These are phyloP conservation scores for Hemileia vastatrix DNA, from an alignment of 1,284 basidiomycete species.

Conservation along the genomic window DNA sequence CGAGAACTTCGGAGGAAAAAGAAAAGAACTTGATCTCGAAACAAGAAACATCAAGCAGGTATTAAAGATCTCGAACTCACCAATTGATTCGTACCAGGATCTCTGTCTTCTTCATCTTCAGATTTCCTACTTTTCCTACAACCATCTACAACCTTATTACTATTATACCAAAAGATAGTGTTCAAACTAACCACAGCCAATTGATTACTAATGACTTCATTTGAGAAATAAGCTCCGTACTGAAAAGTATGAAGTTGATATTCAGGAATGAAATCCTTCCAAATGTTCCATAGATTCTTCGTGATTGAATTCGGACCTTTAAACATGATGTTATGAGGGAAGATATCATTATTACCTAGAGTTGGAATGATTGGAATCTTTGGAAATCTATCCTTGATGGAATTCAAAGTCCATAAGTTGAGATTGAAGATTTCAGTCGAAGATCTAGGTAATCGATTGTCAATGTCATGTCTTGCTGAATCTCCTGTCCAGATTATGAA, in stretches of 20 bases:
- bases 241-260: conserved; percentile 66
- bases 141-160: conserved; percentile 77
- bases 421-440: conserved; percentile 67
- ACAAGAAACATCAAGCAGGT: no score
- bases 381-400: conserved; percentile 64
- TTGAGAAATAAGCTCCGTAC: conserved; percentile 64
- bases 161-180: conserved; percentile 84
- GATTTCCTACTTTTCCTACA: no score
- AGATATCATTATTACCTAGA: conserved; percentile 55
- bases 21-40: no score
- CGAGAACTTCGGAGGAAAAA: no score
- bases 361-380: conserved; percentile 74
- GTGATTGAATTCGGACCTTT: conserved; percentile 71
- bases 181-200: conserved; percentile 77
- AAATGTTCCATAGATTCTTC: conserved; percentile 60
- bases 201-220: conserved; percentile 66
- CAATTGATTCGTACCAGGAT: no score
- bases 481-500: conserved; percentile 69
- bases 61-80: no score
- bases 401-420: conserved; percentile 59
- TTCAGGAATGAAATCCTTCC: conserved; percentile 73
- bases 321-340: conserved; percentile 40
- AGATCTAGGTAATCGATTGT: conserved; percentile 67
- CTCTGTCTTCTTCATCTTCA: no score
- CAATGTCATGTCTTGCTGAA: conserved; percentile 85